Conservation (phyloP, 148 eudicot species). For the Agrostemma githago region DNA sequence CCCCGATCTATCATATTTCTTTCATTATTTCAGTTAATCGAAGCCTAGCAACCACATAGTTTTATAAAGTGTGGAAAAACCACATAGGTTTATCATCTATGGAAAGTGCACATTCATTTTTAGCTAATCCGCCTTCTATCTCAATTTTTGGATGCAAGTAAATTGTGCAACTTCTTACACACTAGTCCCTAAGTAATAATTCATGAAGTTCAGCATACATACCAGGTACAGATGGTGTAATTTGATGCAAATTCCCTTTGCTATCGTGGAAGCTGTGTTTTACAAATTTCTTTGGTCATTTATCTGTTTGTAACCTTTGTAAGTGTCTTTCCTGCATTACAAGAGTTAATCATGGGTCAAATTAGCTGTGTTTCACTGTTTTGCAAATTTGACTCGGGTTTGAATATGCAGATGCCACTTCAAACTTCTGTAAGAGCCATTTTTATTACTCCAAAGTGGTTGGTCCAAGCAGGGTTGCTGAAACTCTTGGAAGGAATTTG, state of each 20-base stretch:
- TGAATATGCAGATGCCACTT: constrained; percentile 59
- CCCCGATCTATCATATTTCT: too few relatives aligned
- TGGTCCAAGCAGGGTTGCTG: neutral
- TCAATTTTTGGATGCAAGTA: neutral
- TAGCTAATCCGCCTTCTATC: neutral
- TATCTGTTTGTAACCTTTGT: neutral
- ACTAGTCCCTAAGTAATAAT: neutral
- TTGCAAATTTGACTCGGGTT: neutral
- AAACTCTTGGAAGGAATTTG: neutral
- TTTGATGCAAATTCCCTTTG: neutral
- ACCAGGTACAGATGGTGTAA: neutral
- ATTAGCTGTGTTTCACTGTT: neutral
- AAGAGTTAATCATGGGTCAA: neutral
- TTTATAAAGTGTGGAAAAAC: neutral
- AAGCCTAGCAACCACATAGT: neutral
- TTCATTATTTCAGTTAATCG: neutral
- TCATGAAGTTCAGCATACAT: neutral
- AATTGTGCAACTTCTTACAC: neutral
- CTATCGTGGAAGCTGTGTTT: neutral
- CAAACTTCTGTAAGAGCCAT: constrained; percentile 41
- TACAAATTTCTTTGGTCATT: neutral
- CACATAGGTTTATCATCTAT: neutral
- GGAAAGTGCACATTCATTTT: neutral
- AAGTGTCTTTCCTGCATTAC: neutral
- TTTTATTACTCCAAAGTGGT: neutral